Evolutionary conservation across 2,329 filamentous ascomycete genomes (phyloP).

Genomic region (Fusarium euwallaceae): DNA sequence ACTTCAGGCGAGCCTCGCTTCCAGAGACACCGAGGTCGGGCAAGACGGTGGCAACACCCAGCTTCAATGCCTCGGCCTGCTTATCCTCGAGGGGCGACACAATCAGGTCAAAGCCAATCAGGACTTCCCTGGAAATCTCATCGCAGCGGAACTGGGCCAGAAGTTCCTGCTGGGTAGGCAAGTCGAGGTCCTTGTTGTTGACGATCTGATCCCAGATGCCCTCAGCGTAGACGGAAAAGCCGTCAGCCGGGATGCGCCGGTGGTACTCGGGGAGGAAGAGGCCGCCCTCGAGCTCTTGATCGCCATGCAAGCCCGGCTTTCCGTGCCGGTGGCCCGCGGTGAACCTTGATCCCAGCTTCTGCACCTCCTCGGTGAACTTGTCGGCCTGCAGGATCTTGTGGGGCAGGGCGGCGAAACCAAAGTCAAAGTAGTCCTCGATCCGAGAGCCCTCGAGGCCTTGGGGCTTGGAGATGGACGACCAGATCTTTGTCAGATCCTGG

Average conservation of each 20-base stretch:
- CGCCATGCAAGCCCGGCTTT: constrained; percentile 71
- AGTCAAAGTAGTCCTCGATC: constrained; percentile 99
- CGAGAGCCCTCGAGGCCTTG: constrained; percentile 86
- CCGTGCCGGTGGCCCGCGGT: constrained; percentile 81
- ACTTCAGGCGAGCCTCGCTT: constrained; percentile 77
- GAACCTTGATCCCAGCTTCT: constrained; percentile 85
- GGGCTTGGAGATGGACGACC: constrained; percentile 93
- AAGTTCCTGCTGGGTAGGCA: constrained; percentile 96
- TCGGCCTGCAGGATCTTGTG: constrained; percentile 98
- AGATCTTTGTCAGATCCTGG: constrained; percentile 91
- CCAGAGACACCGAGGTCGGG: constrained; percentile 81
- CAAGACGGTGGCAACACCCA: constrained; percentile 81
- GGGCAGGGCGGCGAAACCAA: constrained; percentile 93
- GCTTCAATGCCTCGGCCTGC: constrained; percentile 79
- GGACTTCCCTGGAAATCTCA: constrained; percentile 92
- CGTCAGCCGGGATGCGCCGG: constrained; percentile 93
- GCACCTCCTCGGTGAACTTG: constrained; percentile 85
- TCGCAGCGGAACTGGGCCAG: constrained; percentile 98
- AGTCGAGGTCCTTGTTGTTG: constrained; percentile 96
- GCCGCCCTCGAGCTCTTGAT: constrained; percentile 81
- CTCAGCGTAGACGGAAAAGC: constrained; percentile 93
- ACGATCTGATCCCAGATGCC: constrained; percentile 99
- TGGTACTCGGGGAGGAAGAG: constrained; percentile 96
- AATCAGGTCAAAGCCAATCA: constrained; percentile 84
- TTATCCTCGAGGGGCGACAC: constrained; percentile 87